These are phyloP conservation scores for Morella rubra DNA, from an alignment of 306 rosid genomes.

Conservation along the genomic window DNA sequence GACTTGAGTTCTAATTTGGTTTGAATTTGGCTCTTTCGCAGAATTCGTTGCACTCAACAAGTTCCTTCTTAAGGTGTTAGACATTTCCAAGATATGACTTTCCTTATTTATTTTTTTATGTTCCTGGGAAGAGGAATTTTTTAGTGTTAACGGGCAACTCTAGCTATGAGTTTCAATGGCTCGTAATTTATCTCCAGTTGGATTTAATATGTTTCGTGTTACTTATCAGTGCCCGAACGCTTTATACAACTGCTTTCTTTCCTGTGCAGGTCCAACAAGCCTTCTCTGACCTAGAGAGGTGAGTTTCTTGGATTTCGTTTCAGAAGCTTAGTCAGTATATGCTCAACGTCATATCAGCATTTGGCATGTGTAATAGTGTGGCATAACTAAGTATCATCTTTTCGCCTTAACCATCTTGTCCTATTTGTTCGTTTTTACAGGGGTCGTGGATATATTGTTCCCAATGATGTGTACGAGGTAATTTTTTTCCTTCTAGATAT, in stretches of 20 bases:
- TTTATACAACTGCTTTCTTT: constrained; percentile 12
- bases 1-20: not conserved
- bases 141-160: not conserved
- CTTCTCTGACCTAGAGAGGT: constrained; percentile 81
- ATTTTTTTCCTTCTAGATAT: constrained; percentile 1
- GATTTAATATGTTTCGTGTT: not conserved
- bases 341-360: constrained; percentile 3
- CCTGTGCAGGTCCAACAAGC: constrained; percentile 78
- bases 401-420: not conserved
- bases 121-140: too few species aligned
- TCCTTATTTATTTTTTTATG: too few species aligned
- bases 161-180: not conserved
- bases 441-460: constrained; percentile 74
- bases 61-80: constrained; percentile 74
- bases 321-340: constrained; percentile 13
- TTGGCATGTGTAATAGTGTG: not conserved
- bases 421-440: constrained; percentile 44
- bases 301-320: constrained; percentile 13
- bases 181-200: not conserved
- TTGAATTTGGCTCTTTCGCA: constrained; percentile 21
- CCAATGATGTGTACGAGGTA: constrained; percentile 81
- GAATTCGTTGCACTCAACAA: constrained; percentile 87
- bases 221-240: not conserved
- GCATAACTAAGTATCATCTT: not conserved
- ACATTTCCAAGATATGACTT: not conserved